Conservation (phyloP, 164 flowering plant genomes). For the Annona cherimola region DNA sequence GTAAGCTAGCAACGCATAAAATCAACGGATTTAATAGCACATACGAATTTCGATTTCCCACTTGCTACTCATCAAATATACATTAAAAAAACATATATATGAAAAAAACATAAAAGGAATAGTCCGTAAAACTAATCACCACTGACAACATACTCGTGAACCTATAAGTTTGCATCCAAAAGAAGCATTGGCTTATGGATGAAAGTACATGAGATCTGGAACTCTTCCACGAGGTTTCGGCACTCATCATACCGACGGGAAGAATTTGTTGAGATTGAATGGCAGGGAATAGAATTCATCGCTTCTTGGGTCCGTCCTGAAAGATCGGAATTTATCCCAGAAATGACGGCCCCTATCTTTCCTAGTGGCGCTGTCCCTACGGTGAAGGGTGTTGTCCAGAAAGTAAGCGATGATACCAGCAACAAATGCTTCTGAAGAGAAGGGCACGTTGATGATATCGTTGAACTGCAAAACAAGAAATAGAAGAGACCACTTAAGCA, state of each 20-base stretch:
- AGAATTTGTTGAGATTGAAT: slow-evolving; percentile 84
- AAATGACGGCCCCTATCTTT: slow-evolving; percentile 91
- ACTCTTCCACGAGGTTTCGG: neutral
- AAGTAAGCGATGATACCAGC: slow-evolving; percentile 71
- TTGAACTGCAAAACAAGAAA: slow-evolving; percentile 60
- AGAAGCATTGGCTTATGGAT: neutral
- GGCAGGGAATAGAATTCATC: slow-evolving; percentile 95
- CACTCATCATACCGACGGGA: slow-evolving; percentile 69
- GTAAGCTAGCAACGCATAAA: neutral
- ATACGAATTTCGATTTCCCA: neutral
- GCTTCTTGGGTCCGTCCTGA: slow-evolving; percentile 68
- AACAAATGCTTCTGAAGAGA: slow-evolving; percentile 84
- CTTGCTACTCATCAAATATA: neutral
- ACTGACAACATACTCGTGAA: neutral
- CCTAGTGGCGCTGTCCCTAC: slow-evolving; percentile 46
- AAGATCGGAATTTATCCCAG: slow-evolving; percentile 90
- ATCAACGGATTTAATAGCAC: neutral
- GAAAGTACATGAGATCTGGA: neutral
- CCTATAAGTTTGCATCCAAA: neutral
- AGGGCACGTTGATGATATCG: slow-evolving; percentile 79
- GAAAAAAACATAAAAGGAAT: neutral
- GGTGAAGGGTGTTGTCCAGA: slow-evolving; percentile 69
- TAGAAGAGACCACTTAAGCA: neutral
- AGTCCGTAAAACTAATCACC: neutral
- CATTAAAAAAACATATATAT: neutral